Percentiles rank a stretch among this genome's conserved stretches.
These are phyloP conservation scores for Peronospora destructor DNA, from an alignment of 352 stramenopile genomes.

Conservation along the genomic window DNA sequence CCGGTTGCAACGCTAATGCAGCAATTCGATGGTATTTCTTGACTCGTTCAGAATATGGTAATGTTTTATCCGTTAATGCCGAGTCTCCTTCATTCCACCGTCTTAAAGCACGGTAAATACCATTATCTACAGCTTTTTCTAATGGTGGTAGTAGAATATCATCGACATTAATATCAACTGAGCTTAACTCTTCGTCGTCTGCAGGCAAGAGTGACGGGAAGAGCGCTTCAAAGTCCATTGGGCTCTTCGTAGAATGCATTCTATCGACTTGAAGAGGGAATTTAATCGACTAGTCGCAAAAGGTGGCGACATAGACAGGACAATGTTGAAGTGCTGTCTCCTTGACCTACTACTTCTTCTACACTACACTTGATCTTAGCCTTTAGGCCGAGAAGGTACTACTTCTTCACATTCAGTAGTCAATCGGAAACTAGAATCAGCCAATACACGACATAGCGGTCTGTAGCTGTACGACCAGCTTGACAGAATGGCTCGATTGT, in stretches of 20 bases:
- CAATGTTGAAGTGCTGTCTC: constrained; percentile 17
- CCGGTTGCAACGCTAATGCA: constrained; percentile 41
- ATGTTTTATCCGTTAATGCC: constrained; percentile 37
- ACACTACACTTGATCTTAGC: no score
- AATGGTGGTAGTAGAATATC: constrained; percentile 45
- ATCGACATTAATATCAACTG: constrained; percentile 48
- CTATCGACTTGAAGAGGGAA: constrained; percentile 3
- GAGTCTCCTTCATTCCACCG: constrained; percentile 57
- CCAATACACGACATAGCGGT: no score
- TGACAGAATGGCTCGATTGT: no score
- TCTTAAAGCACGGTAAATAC: constrained; percentile 50
- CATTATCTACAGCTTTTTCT: constrained; percentile 47
- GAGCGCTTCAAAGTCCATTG: constrained; percentile 39
- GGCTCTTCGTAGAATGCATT: constrained; percentile 3
- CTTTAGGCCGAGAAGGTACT: no score
- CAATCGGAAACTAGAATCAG: no score
- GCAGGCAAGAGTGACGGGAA: constrained; percentile 45
- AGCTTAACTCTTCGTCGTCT: constrained; percentile 9
- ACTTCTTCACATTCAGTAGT: no score
- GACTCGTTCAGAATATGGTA: constrained; percentile 50
- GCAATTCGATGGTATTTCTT: constrained; percentile 54
- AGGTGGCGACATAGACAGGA: constrained; percentile 6
- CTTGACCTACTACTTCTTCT: no score
- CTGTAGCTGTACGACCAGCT: no score
- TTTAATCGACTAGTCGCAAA: neutral